phyloP scores from a whole-genome alignment of 78 protist genomes.

The Dictyostelium capitatum region DNA sequence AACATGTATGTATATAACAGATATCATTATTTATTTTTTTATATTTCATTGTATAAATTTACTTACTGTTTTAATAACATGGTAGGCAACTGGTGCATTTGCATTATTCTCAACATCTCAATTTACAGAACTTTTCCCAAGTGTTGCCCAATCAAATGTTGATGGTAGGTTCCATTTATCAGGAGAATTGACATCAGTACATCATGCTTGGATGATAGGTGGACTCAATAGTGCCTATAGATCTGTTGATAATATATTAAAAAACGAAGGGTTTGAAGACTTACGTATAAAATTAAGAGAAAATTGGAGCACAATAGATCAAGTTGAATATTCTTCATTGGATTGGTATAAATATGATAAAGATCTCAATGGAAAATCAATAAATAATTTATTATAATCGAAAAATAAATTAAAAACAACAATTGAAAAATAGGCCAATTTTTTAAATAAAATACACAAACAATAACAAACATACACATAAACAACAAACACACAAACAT shows the following conservation, averaged over 20 bases:
- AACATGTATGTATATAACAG: neutral
- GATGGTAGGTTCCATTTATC: constrained; percentile 42
- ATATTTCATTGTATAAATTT: no score
- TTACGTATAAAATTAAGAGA: constrained; percentile 14
- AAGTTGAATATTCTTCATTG: neutral
- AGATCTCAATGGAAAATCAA: neutral
- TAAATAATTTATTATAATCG: no score
- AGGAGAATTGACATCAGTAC: constrained; percentile 25
- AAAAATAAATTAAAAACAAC: no score
- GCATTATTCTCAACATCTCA: constrained; percentile 35
- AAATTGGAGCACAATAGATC: constrained; percentile 37
- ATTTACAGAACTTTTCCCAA: constrained; percentile 15
- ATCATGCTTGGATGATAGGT: constrained; percentile 60
- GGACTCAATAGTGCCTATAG: constrained; percentile 38
- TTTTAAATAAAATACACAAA: no score
- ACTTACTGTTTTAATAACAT: no score
- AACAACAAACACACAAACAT: no score
- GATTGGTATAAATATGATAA: neutral
- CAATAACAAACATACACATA: no score
- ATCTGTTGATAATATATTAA: constrained; percentile 17
- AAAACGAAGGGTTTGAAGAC: neutral
- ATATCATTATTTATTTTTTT: no score
- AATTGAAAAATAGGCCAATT: no score
- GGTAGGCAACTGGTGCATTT: constrained; percentile 18
- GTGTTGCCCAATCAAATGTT: neutral